Percentiles rank a stretch among this genome's conserved stretches.
Evolutionary conservation across 345 rosid genomes (phyloP).

Genomic region (Iberis pinnata): DNA sequence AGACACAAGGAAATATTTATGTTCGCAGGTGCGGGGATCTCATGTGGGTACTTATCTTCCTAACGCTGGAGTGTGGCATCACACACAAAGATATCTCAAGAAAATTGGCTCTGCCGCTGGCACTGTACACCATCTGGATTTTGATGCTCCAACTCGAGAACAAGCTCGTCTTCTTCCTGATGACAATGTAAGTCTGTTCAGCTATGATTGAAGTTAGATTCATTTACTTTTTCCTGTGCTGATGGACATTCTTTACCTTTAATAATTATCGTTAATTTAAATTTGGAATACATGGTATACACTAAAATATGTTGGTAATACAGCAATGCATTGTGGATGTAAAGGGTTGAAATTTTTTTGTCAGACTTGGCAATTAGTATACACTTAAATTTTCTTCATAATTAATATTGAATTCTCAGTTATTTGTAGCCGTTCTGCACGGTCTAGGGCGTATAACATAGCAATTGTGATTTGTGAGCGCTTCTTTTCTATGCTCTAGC

Average conservation of each 20-base stretch:
- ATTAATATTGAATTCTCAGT: neutral
- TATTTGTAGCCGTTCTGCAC: constrained; percentile 7
- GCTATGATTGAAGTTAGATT: constrained; percentile 13
- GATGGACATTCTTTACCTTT: constrained; percentile 8
- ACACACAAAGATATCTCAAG: constrained; percentile 76
- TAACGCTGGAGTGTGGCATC: constrained; percentile 92
- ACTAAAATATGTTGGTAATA: neutral
- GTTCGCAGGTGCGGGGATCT: constrained; percentile 75
- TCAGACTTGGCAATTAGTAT: neutral
- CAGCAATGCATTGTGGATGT: constrained; percentile 6
- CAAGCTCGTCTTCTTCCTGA: constrained; percentile 71
- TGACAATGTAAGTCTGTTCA: constrained; percentile 56
- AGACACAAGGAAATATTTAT: constrained; percentile 9
- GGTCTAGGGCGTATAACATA: constrained; percentile 7
- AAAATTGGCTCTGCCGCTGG: constrained; percentile 48
- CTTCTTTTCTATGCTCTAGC: constrained; percentile 11
- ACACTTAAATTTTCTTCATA: neutral
- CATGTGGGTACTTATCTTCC: constrained; percentile 94
- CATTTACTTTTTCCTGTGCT: constrained; percentile 5
- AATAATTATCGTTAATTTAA: too few species aligned
- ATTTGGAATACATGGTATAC: constrained; percentile 11
- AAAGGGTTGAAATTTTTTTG: neutral
- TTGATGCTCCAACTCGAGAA: constrained; percentile 99
- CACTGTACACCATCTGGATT: constrained; percentile 85
- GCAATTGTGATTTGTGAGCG: neutral